A percentile compares a stretch with the other conserved stretches of the same genome.
Evolutionary conservation across 768 basidiomycete genomes (phyloP).

Genomic region (Udeniomyces megalosporus): DNA sequence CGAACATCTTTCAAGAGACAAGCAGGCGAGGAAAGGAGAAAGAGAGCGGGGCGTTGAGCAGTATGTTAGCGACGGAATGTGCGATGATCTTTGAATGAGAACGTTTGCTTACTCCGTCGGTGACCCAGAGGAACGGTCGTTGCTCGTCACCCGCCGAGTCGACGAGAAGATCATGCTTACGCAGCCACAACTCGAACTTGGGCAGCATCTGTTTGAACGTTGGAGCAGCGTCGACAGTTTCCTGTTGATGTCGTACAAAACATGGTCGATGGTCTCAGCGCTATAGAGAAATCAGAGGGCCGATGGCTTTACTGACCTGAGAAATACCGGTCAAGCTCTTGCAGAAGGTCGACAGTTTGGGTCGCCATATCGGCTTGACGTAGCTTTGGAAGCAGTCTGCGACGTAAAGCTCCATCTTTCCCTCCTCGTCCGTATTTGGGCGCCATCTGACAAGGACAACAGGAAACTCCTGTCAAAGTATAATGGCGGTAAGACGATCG

Average conservation of each 20-base stretch:
- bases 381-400: slow-evolving; percentile 74
- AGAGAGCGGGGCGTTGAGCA: too few relatives aligned
- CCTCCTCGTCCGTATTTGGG: background rate
- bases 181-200: slow-evolving; percentile 50
- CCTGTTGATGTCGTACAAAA: slow-evolving; percentile 36
- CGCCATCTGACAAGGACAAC: slow-evolving; percentile 72
- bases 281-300: background rate
- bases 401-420: slow-evolving; percentile 38
- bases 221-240: slow-evolving; percentile 63
- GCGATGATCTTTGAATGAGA: too few relatives aligned
- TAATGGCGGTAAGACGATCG: slow-evolving; percentile 5
- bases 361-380: slow-evolving; percentile 74
- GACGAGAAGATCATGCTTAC: slow-evolving; percentile 42
- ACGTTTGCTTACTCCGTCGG: slow-evolving; percentile 21
- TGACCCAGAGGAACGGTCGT: slow-evolving; percentile 15
- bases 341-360: slow-evolving; percentile 67
- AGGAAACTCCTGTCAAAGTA: slow-evolving; percentile 66
- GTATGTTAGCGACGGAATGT: too few relatives aligned
- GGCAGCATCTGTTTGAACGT: slow-evolving; percentile 53
- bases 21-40: background rate
- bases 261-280: background rate
- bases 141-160: slow-evolving; percentile 12
- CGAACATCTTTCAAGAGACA: slow-evolving; percentile 40
- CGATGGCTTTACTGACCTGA: slow-evolving; percentile 44
- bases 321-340: slow-evolving; percentile 75